Evolutionary conservation across 257 asterid species (phyloP).

Genomic region (Penstemon davidsonii): DNA sequence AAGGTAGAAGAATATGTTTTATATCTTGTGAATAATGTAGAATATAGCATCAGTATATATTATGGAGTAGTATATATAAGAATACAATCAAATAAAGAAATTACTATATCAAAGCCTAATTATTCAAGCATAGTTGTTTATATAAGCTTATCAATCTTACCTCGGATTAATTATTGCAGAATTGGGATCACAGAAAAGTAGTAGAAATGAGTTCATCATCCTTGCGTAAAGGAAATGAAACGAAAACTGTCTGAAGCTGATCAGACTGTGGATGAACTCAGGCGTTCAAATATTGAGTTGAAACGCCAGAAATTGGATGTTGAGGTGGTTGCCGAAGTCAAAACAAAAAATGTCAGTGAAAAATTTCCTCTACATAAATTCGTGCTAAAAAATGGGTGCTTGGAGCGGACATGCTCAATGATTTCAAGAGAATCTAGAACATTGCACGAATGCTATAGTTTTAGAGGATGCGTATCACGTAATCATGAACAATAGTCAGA

Average conservation of each 20-base stretch:
- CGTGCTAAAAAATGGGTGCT: constrained; percentile 6
- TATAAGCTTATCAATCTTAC: no score
- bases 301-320: background rate
- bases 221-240: background rate
- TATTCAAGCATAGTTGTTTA: no score
- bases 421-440: no score
- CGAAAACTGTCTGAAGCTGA: background rate
- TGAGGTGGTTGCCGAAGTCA: background rate
- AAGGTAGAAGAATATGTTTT: no score
- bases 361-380: background rate
- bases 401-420: constrained; percentile 23
- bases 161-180: no score
- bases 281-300: background rate
- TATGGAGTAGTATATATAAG: no score
- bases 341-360: background rate
- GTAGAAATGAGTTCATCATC: no score
- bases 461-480: background rate
- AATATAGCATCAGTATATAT: no score
- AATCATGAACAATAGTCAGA: background rate
- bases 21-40: no score
- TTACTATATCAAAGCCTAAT: no score
- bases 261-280: background rate
- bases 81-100: no score
- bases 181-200: no score
- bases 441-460: constrained; percentile 30